Evolutionary conservation across 192 early-diverging fungal genomes (phyloP), one percentile per base, ranked within the genome.

Genomic region (Entomortierella parvispora): DNA sequence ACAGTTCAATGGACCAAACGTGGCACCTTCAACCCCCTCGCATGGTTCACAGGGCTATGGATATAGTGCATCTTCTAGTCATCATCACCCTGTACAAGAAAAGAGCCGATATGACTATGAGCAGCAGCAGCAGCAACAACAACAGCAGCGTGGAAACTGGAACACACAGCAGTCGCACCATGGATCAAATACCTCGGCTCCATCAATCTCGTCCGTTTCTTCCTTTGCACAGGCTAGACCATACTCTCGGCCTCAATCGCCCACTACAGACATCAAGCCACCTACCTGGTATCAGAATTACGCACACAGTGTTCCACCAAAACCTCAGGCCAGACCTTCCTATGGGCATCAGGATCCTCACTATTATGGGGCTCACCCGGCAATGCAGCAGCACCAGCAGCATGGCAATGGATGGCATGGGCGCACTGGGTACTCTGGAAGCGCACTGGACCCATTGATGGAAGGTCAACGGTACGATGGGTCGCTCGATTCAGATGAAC

Each of bases 271-370:
- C 28, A 77, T 77, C 48, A 62, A 77, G 33, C 74, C 74, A 8
- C 74, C 74, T 14, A 49, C 46, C 18, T 77, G 74, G 74, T 77
- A 77, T 43, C 74, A 77, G 32, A 68, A 66, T 48, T 77, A 77
- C 40, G 74, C 74, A n/a, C 65, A 77, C 23, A 62, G 65, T 37
- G 74, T 77, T 1, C 42, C 54, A 12, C 62, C 70, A 29, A 61
- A 68, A 31, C 55, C 61, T 1, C 70, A 63, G 42, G 17, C 54
- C 40, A 50, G 61, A 26, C 34, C 59, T 12, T 61, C 56, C 14
- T 59, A 58, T 46, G 48, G 51, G 26, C 71, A 65, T 4, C 23
- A 45, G 46, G 49, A 74, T 28, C n/a, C 46, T 1, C 28, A 58
- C 23, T 65, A 74, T 8, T 61, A 67, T 33, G 51, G 49, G 3